A percentile compares a stretch with the other conserved stretches of the same genome.
These are phyloP conservation scores for Fusarium bulbicola DNA, from an alignment of 2,329 filamentous ascomycete genomes.

Conservation along the genomic window DNA sequence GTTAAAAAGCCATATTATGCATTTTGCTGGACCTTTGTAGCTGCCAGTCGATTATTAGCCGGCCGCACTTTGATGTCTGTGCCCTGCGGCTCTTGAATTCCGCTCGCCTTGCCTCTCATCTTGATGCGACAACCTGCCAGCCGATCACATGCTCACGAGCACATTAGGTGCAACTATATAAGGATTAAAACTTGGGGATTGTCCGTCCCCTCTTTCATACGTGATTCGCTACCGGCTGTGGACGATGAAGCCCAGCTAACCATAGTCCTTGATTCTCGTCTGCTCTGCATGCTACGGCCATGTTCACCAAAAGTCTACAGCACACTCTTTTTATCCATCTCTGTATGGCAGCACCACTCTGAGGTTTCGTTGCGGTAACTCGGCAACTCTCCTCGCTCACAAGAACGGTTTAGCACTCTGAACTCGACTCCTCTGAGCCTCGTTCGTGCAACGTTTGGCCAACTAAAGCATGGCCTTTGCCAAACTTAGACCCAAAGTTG, in stretches of 20 bases:
- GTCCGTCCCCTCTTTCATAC: not conserved
- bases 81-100: not conserved
- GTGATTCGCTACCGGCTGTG: not conserved
- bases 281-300: not conserved
- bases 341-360: not conserved
- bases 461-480: not conserved
- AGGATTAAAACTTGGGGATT: accelerated
- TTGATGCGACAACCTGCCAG: not conserved
- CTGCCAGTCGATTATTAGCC: not conserved
- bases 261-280: not conserved
- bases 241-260: not conserved
- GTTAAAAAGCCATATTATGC: not conserved
- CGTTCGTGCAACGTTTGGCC: accelerated
- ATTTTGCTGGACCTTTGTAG: accelerated
- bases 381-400: not conserved
- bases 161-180: not conserved
- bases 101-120: not conserved
- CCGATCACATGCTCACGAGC: accelerated
- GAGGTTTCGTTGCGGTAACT: not conserved
- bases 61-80: not conserved
- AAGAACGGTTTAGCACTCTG: too few relatives aligned
- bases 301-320: not conserved
- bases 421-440: not conserved
- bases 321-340: not conserved
- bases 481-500: accelerated